Conservation (phyloP, 2,329 filamentous ascomycete species). For the Xylariaceae sp. region DNA sequence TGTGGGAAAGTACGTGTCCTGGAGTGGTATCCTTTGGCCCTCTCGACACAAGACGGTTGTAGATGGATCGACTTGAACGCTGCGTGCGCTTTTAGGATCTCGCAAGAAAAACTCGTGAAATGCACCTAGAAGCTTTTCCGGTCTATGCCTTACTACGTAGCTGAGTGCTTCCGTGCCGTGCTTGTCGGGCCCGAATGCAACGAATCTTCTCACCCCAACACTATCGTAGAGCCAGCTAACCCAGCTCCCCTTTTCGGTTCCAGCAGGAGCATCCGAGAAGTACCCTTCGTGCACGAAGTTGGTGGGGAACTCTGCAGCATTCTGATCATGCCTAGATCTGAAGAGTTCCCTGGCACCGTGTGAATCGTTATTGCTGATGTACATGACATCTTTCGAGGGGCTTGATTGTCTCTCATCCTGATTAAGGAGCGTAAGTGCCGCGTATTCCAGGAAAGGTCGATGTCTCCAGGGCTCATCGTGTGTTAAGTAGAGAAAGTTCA, state of each 20-base stretch:
- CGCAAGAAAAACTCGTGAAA: slow-evolving; percentile 2
- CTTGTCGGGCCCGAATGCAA: neutral
- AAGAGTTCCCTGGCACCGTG: slow-evolving; percentile 20
- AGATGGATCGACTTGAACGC: neutral
- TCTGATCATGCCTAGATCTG: slow-evolving; percentile 8
- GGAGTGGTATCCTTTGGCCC: slow-evolving; percentile 6
- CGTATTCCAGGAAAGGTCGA: neutral
- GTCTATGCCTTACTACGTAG: slow-evolving; percentile 15
- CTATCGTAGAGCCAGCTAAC: slow-evolving; percentile 11
- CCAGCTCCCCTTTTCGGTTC: neutral
- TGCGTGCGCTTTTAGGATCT: neutral
- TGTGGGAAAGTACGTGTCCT: slow-evolving; percentile 15
- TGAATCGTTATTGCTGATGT: slow-evolving; percentile 12
- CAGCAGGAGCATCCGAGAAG: slow-evolving; percentile 2
- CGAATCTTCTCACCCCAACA: neutral
- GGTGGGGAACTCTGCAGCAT: slow-evolving; percentile 4
- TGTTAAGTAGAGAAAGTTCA: slow-evolving; percentile 22
- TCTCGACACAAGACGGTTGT: neutral
- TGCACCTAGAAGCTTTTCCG: slow-evolving; percentile 19
- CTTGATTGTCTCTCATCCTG: neutral
- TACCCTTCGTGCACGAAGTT: slow-evolving; percentile 16
- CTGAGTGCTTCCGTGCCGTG: neutral
- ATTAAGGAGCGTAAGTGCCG: neutral
- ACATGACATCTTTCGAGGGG: neutral
- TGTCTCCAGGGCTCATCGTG: neutral